Evolutionary conservation across 2,329 filamentous ascomycete genomes (phyloP).

Genomic region (Diaporthe longicolla): DNA sequence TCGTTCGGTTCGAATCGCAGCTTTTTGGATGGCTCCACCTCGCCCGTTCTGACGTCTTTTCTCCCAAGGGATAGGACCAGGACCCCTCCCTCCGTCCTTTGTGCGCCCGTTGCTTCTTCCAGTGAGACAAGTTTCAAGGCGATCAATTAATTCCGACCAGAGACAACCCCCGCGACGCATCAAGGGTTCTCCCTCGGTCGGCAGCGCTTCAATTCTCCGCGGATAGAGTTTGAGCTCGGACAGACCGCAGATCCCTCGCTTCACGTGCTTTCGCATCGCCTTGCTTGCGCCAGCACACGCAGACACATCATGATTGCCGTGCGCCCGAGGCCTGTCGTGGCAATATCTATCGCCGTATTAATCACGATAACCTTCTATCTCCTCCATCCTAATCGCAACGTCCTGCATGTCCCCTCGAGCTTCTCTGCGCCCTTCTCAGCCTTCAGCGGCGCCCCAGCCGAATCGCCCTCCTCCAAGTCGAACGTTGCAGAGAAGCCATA

Average conservation of each 20-base stretch:
- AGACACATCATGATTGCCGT: constrained; percentile 38
- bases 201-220: neutral
- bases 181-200: neutral
- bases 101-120: neutral
- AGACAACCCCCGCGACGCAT: neutral
- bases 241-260: neutral
- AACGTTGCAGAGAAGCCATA: constrained; percentile 33
- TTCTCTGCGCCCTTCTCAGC: constrained; percentile 36
- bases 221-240: constrained; percentile 21
- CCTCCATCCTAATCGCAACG: constrained; percentile 27
- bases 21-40: constrained; percentile 33
- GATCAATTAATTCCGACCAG: neutral
- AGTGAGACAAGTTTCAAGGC: constrained; percentile 1
- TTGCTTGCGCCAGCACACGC: neutral
- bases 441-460: constrained; percentile 7
- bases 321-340: constrained; percentile 33
- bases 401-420: constrained; percentile 29
- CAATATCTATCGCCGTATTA: constrained; percentile 13
- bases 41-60: constrained; percentile 1
- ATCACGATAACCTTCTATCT: constrained; percentile 38
- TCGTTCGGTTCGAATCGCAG: neutral
- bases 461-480: neutral
- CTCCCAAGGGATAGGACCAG: neutral
- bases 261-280: constrained; percentile 7
- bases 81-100: neutral